These are phyloP conservation scores for Vanrija sp. DNA, from an alignment of 1,284 basidiomycete species.

Conservation along the genomic window DNA sequence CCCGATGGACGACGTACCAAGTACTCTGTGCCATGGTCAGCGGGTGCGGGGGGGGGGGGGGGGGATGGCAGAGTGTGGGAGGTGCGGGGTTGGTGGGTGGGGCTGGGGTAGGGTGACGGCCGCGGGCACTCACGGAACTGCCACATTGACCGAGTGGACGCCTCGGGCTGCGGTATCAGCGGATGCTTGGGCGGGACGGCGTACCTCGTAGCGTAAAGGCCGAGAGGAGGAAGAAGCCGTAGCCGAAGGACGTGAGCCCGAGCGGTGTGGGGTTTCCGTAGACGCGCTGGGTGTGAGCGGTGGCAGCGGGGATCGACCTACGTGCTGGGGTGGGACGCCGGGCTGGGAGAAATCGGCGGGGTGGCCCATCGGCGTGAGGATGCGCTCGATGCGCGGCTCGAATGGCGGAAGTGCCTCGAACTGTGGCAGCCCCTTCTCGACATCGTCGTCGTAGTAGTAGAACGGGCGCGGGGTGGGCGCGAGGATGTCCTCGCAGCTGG, in stretches of 20 bases:
- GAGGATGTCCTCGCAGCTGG: too few relatives aligned
- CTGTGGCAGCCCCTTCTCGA: constrained; percentile 18
- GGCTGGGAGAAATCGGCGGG: constrained; percentile 5
- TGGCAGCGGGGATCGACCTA: background rate
- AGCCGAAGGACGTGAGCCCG: background rate
- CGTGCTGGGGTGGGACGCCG: constrained; percentile 1
- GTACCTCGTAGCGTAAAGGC: background rate
- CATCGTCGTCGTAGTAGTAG: background rate
- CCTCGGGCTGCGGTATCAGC: background rate
- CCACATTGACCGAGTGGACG: background rate
- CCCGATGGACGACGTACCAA: too few relatives aligned
- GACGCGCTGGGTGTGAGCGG: background rate
- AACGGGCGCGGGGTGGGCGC: too few relatives aligned
- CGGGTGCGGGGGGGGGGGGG: too few relatives aligned
- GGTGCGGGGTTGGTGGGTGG: too few relatives aligned
- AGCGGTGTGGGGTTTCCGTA: constrained; percentile 2
- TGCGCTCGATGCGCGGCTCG: constrained; percentile 2
- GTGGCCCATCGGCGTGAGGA: background rate
- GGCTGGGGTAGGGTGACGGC: too few relatives aligned
- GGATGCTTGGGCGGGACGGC: background rate
- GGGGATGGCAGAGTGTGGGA: too few relatives aligned
- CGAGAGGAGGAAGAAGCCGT: constrained; percentile 1
- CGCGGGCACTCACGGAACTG: too few relatives aligned
- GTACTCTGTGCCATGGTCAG: too few relatives aligned
- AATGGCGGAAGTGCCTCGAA: too few relatives aligned